Base-by-base conservation (phyloP, 2,329 filamentous ascomycete genomes). In the Epichloe amarillans region DNA sequence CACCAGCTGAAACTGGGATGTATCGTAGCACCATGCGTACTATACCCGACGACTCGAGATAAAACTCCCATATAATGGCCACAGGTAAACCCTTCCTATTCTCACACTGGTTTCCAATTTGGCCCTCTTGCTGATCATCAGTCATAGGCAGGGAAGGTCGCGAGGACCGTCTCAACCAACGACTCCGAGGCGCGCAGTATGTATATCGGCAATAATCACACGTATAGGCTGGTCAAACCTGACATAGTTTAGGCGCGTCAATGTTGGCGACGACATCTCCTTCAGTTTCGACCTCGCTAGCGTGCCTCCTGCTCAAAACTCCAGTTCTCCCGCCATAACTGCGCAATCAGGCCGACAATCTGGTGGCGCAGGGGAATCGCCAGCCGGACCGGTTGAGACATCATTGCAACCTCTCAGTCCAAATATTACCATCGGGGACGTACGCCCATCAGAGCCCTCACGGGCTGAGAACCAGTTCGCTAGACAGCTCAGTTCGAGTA, bases 121-220 rank as follows among this genome's bases (percentile, higher is more conserved):
- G 14, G 21, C 10, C 41, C 8, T 14, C 11, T 15, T 12, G 40
- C 7, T 37, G 21, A 30, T 36, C 40, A 19, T 12, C 37, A 37
- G 11, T 5, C 8, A 26, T 26, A 65, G 66, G 63, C 55, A 64
- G 63, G 49, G 63, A 67, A 77, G 74, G 72, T 60, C 77, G 80
- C 57, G 76, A 79, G 57, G 78, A 81, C 62, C 77, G 79, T 60
- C 73, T 83, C 68, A 77, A 79, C 55, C 74, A 81, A 67, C 79
- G 80, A 61, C 75, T 84, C 62, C 79, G 80, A 54, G 80, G 80
- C 54, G 79, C 80, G 41, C 77, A 79, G 79, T 82, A 71, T 56
- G 75, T 63, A 12, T 30, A 2, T 14, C 10, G 33, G 2, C 8
- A 42, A 42, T 12, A 3, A 4, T 19, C 6, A 5, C 30, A 17